Percentiles rank a stretch among this genome's conserved stretches.
Conservation (phyloP, 2,329 filamentous ascomycete genomes). For the Colletotrichum cuscutae region DNA sequence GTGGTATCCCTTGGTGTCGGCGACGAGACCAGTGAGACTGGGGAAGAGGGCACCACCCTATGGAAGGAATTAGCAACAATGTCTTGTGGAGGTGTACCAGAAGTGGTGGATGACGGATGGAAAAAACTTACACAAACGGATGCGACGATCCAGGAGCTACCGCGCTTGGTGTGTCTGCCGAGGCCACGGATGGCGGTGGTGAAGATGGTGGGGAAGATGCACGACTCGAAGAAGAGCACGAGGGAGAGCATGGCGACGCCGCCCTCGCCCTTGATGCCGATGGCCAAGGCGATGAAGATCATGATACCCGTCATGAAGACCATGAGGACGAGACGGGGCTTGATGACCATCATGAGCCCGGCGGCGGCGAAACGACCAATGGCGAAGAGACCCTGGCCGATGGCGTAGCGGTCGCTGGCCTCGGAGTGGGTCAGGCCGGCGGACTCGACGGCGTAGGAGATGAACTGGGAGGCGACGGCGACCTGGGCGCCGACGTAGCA, state of each 20-base stretch:
- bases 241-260: conserved; percentile 66
- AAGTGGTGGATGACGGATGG: no score
- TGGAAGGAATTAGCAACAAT: background rate
- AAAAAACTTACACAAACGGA: background rate
- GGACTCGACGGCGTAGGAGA: conserved; percentile 55
- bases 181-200: conserved; percentile 65
- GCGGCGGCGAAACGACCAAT: conserved; percentile 68
- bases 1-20: conserved; percentile 15
- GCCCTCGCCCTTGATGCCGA: conserved; percentile 60
- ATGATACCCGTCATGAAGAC: conserved; percentile 62
- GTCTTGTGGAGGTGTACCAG: no score
- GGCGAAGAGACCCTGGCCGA: conserved; percentile 69
- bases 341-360: conserved; percentile 65
- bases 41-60: conserved; percentile 24
- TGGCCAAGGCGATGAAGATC: conserved; percentile 64
- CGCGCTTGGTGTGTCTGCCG: conserved; percentile 65
- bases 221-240: conserved; percentile 67
- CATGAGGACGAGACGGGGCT: conserved; percentile 65
- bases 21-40: conserved; percentile 18
- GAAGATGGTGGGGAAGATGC: conserved; percentile 70
- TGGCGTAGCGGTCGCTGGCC: conserved; percentile 62
- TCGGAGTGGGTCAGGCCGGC: conserved; percentile 42
- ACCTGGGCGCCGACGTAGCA: conserved; percentile 72
- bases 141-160: conserved; percentile 48
- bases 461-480: conserved; percentile 64